Evolutionary conservation across 129 eudicot species (phyloP), one percentile per base, ranked within the genome.

Genomic region (Chrysanthemum lavandulifolium): DNA sequence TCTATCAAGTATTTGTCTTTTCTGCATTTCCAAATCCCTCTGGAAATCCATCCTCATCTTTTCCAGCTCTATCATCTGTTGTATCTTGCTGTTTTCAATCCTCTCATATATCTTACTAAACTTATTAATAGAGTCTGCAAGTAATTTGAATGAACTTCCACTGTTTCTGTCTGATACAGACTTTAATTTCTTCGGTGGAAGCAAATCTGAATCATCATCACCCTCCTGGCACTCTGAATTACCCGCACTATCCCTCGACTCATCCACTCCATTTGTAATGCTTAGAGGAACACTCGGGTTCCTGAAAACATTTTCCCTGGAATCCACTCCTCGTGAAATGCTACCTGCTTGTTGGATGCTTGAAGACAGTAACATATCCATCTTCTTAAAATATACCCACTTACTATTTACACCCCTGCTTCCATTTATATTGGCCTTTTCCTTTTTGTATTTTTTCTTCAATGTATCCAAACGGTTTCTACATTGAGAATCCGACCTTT

Each of bases 361-460:
- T 51, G 85, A 68, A 12, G 91, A 87, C 70, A 92, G 21, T 59
- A 92, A 79, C 81, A 81, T 54, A 70, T 92, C 96, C 85, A 92
- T 83, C 59, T 92, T 92, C 74, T 87, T 83, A 72, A 83, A 89
- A 73, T 87, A 92, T 21, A 87, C 85, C 98, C 98, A 92, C 36
- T 85, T 82, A 57, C 80, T 80, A 53, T 74, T 72, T 10, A 50
- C 47, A 71, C 79, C 62, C 58, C 63, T 51, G 53, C n/a, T 48
- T 19, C 62, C 86, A 1, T 71, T 77, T 14, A 73, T 40, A 74
- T 50, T 80, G 63, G 59, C 53, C 68, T 85, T 92, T 78, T 92
- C 98, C 75, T 92, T 89, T 61, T 89, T 92, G 88, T 92, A 92
- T 74, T 92, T 92, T 78, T 92, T 92, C 74, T 89, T 92, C 83